Evolutionary conservation across 2,329 filamentous ascomycete genomes (phyloP), one percentile per base, ranked within the genome.

Genomic region (Macrophomina pseudophaseolina): DNA sequence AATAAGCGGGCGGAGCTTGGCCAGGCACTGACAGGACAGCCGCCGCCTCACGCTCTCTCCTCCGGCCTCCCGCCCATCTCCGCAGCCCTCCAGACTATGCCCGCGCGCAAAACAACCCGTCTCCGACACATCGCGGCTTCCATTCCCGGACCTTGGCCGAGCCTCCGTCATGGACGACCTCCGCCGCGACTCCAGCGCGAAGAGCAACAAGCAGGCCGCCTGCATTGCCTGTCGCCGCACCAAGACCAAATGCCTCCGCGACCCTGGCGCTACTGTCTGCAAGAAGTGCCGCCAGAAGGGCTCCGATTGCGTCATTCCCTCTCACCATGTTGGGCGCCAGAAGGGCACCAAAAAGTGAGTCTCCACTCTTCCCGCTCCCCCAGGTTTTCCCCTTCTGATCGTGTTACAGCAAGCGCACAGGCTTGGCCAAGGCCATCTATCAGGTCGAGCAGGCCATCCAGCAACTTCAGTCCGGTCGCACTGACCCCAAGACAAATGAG

Each of bases 261-360:
- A 83, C 49, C 75, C 80, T 23, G 82, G 81, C 49, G 81, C 85
- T 67, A 72, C 79, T 23, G 80, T 83, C 32, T 91, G 89, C 74
- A 87, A 87, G 70, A 84, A 87, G 75, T 91, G 89, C 74, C 79
- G 82, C 64, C 84, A 87, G 72, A 79, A 85, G 7, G 82, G 84
- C 40, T 74, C 80, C 14, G 87, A 91, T 67, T 92, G 90, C 74
- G 80, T 91, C 5, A 87, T 91, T 2, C 90, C 85, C n/a, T 70
- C 72, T 30, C 91, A 91, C 73, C 89, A 91, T 69, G 85, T 91
- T 4, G 90, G 90, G 7, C 83, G 90, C 59, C 89, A 91, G 73
- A 92, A 92, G 74, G 90, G 90, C 28, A 90, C 92, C 68, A 92
- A 92, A 76, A 92, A 92, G 90, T 90, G 78, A 78, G 82, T 71